phyloP scores from a whole-genome alignment of 2,329 filamentous ascomycete species.

The Claviceps sp. region DNA sequence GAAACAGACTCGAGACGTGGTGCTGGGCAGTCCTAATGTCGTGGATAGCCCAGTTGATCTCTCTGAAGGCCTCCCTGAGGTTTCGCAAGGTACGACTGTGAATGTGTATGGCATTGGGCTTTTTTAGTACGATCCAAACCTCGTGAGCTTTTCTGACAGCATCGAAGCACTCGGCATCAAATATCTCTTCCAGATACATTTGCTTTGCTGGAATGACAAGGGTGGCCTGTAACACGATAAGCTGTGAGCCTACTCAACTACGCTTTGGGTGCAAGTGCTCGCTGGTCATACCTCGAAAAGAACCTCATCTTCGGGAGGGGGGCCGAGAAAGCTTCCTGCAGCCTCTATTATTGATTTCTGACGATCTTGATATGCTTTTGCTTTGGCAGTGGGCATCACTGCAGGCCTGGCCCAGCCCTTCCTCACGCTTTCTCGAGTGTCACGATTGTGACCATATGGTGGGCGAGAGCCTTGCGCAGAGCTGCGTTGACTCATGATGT shows the following conservation, averaged over 20 bases:
- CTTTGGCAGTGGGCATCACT: slow-evolving; percentile 12
- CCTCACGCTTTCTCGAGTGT: not conserved
- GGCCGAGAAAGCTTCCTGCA: slow-evolving; percentile 12
- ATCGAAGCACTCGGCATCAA: slow-evolving; percentile 13
- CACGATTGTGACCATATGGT: not conserved
- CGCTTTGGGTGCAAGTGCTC: not conserved
- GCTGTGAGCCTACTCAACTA: not conserved
- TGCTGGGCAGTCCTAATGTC: slow-evolving; percentile 19
- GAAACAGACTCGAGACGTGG: slow-evolving; percentile 12
- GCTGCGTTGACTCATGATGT: not conserved
- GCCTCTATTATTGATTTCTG: slow-evolving; percentile 8
- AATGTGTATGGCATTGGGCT: slow-evolving; percentile 16
- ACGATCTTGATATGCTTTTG: slow-evolving; percentile 10
- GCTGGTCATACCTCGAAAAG: slow-evolving; percentile 14
- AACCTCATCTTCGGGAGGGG: slow-evolving; percentile 11
- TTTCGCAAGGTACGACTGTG: slow-evolving; percentile 10
- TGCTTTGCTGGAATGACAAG: slow-evolving; percentile 18
- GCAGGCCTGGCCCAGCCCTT: not conserved
- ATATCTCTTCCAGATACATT: slow-evolving; percentile 14
- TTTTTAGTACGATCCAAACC: slow-evolving; percentile 18
- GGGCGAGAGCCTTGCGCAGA: not conserved
- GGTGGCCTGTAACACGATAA: slow-evolving; percentile 10
- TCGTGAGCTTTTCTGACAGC: slow-evolving; percentile 15
- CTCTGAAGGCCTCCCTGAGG: slow-evolving; percentile 16
- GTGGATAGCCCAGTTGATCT: slow-evolving; percentile 19